Evolutionary conservation across 129 eudicot species (phyloP), one percentile per base, ranked within the genome.

Genomic region (Pittosporum tobira): DNA sequence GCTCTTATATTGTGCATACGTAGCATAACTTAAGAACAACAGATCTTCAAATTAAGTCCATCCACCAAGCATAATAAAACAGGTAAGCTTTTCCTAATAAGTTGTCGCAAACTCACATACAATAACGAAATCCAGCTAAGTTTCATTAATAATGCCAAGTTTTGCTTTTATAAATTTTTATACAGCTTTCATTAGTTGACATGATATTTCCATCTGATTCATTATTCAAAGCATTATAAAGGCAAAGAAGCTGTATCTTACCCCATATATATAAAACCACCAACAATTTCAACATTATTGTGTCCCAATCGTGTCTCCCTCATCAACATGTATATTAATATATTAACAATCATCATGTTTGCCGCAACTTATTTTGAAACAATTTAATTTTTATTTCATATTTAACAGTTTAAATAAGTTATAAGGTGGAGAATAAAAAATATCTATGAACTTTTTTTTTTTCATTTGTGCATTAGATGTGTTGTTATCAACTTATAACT

Each of bases 51-150:
- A 54, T n/a, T n/a, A n/a, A n/a, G n/a, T n/a, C n/a, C n/a, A 54
- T 29, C 29, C 18, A 19, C 44, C 18, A 54, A 13, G 24, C 0
- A 19, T 25, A 34, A 49, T 25, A 29, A 54, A 54, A 54, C 24
- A 54, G 40, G 43, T 54, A n/a, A 30, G 60, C 42, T 29, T 52
- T 52, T 26, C 58, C 18, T 37, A 13, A n/a, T n/a, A n/a, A n/a
- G n/a, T n/a, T n/a, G n/a, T n/a, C n/a, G n/a, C n/a, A n/a, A n/a
- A n/a, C n/a, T n/a, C n/a, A n/a, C n/a, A n/a, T n/a, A n/a, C n/a
- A 37, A 25, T 59, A 37, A 34, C 48, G 22, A 64, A 64, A 51
- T 36, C 59, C 51, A 64, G 69, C 69, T 50, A 51, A 51, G 14
- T 11, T 51, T 42, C 61, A 21, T 64, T 23, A 52, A 40, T 52